Evolutionary conservation across 148 eudicot genomes (phyloP).

Genomic region (Dianthus caryophyllus): DNA sequence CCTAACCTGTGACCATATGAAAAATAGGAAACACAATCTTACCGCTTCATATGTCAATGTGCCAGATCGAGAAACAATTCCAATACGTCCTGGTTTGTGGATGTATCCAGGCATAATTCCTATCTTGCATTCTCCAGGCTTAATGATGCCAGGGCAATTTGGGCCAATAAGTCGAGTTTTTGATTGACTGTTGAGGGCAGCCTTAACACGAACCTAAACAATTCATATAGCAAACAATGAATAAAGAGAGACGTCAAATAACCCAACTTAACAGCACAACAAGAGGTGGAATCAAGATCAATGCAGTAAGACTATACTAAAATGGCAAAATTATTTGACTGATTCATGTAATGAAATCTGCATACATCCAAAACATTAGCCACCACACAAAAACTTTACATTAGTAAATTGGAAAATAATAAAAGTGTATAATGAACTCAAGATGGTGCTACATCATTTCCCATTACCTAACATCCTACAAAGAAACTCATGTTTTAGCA

Average conservation of each 20-base stretch:
- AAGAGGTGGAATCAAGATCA: not conserved
- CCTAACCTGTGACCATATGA: conserved; percentile 1
- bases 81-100: conserved; percentile 97
- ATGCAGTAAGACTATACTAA: not conserved
- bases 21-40: conserved; percentile 25
- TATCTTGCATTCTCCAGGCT: conserved; percentile 98
- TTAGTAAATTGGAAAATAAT: not conserved
- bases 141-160: conserved; percentile 96
- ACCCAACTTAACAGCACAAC: not conserved
- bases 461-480: too few species aligned
- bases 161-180: conserved; percentile 96
- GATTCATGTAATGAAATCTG: not conserved
- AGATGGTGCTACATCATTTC: too few species aligned
- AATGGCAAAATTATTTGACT: not conserved
- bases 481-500: too few species aligned
- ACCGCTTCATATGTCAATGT: conserved; percentile 99
- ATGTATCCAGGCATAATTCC: conserved; percentile 99
- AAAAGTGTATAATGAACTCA: too few species aligned
- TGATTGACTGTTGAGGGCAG: conserved; percentile 74
- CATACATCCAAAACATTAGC: not conserved
- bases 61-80: conserved; percentile 98
- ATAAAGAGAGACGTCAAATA: conserved; percentile 1
- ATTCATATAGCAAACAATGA: conserved; percentile 13
- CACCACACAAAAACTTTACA: not conserved
- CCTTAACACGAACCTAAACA: conserved; percentile 78